Evolutionary conservation across 2,329 filamentous ascomycete species (phyloP).

Genomic region (Neofusicoccum umdonicola): DNA sequence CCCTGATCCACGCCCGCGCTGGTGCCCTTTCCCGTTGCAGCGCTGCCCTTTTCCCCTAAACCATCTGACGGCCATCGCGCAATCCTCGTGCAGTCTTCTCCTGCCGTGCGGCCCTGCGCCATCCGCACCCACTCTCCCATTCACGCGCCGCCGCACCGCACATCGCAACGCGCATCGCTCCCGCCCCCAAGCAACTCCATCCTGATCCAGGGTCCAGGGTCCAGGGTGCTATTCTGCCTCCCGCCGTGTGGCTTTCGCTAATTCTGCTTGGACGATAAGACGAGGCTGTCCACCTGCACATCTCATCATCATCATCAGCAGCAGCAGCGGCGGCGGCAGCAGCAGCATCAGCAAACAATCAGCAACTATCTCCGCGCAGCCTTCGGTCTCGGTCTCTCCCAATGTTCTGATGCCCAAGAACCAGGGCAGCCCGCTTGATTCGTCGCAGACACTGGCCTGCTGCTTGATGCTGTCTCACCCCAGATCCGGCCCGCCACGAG

Average conservation of each 20-base stretch:
- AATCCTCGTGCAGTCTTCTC: neutral
- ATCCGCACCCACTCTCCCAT: neutral
- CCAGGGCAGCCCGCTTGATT: neutral
- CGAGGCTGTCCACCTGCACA: slow-evolving; percentile 5
- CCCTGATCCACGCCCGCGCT: neutral
- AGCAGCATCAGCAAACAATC: neutral
- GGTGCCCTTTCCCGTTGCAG: no score
- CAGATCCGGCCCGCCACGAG: neutral
- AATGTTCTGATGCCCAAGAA: neutral
- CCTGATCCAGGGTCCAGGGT: neutral
- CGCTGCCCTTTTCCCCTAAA: no score
- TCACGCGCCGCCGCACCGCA: neutral
- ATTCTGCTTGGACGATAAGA: slow-evolving; percentile 17
- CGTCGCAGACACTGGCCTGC: neutral
- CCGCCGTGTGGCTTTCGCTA: neutral
- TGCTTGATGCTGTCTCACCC: neutral
- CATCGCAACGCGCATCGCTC: neutral
- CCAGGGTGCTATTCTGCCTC: neutral
- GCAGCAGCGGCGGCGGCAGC: neutral
- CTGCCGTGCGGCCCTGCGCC: neutral
- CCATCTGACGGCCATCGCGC: no score
- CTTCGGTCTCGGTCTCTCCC: neutral
- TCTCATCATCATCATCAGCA: neutral
- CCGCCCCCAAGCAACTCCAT: neutral
- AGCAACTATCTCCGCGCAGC: neutral